Percentiles rank a stretch among this genome's conserved stretches.
Conservation (phyloP, 495 filamentous ascomycete genomes). For the Tuber indicum region DNA sequence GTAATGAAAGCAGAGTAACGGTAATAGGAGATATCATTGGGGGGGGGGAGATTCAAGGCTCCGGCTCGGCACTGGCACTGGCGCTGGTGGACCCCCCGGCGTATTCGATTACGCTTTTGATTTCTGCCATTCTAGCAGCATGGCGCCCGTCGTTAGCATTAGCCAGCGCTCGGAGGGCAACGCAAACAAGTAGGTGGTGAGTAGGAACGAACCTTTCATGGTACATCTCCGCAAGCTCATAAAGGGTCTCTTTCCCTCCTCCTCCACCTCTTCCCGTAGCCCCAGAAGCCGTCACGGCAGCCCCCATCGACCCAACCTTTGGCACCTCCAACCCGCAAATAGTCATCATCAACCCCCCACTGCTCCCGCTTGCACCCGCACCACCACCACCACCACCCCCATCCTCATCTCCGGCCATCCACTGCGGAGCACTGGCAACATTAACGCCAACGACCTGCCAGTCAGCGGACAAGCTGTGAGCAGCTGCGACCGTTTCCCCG, state of each 20-base stretch:
- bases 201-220: conserved; percentile 48
- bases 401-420: conserved; percentile 48
- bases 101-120: conserved; percentile 48
- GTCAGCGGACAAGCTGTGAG: conserved; percentile 49
- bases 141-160: not conserved
- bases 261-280: conserved; percentile 41
- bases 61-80: not conserved
- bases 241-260: conserved; percentile 44
- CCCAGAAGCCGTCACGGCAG: conserved; percentile 14
- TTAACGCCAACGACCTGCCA: conserved; percentile 53
- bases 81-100: conserved; percentile 20
- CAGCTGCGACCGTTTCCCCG: conserved; percentile 46
- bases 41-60: not conserved
- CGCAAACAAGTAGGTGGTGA: not conserved
- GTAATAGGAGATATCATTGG: not conserved
- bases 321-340: conserved; percentile 55
- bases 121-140: conserved; percentile 38
- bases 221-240: conserved; percentile 61
- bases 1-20: conserved; percentile 3
- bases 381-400: conserved; percentile 39
- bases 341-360: conserved; percentile 56
- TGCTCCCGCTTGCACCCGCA: conserved; percentile 10
- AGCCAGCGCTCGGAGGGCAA: not conserved
- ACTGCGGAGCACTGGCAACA: conserved; percentile 54
- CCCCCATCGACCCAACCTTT: not conserved